Evolutionary conservation across 768 basidiomycete genomes (phyloP), one percentile per base, ranked within the genome.

Genomic region (Cubamyces sp.): DNA sequence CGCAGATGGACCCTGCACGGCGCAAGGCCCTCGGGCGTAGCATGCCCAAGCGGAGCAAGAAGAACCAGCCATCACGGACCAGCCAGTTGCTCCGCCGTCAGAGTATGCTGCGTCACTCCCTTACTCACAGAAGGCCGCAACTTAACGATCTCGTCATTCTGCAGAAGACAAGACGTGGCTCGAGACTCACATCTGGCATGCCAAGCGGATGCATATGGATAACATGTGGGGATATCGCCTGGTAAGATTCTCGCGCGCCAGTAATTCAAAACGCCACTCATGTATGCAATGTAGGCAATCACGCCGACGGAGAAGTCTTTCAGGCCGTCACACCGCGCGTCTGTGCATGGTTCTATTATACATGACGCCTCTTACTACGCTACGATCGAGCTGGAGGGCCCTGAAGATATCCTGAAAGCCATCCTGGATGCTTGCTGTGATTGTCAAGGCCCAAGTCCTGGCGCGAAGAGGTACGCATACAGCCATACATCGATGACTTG

Each of bases 101-200:
- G 74, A 76, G 96, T 96, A 65, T 65, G 75, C 55, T 26, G 18
- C 19, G 5, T 40, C 34, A 40, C 40, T 21, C 19, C 21, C 25
- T 7, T 46, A 52, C 18, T 48, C 18, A 45, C 54, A 51, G 34
- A 1, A 18, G 30, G 7, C 19, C 46, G 45, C 34, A 48, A n/a
- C 42, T n/a, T 18, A 3, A 28, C 41, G 19, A 42, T n/a, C 21
- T 52, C 4, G 3, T 37, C 5, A 40, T 26, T 12, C 51, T 43
- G 2, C 65, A 97, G 96, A 80, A 30, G 82, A 91, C 65, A 98
- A 98, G 73, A 78, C 82, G 14, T 98, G 96, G 96, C 84, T 99
- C 0, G 94, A 96, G 71, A 96, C 95, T 5, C 97, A 99, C 73
- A 75, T 98, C 19, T 98, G 95, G 94, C 96, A 98, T 69, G 92